Evolutionary conservation across 371 early-diverging fungal genomes (phyloP).

Genomic region (Cokeromyces recurvatus): DNA sequence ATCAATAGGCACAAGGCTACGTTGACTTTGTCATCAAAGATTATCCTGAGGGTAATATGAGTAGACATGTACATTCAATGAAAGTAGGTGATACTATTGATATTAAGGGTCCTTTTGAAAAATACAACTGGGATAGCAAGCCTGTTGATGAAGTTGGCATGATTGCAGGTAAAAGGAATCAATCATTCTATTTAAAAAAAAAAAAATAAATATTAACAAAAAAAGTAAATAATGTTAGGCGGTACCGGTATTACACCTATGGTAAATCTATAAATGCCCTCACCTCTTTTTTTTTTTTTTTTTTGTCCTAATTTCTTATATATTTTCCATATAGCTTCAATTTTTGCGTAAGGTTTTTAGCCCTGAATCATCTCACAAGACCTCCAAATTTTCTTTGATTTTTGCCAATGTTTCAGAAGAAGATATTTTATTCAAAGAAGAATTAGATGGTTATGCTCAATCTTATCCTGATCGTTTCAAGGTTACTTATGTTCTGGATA

Average conservation of each 20-base stretch:
- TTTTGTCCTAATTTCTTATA: background rate
- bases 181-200: background rate
- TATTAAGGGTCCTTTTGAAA: conserved; percentile 90
- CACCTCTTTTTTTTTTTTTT: background rate
- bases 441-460: conserved; percentile 68
- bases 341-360: conserved; percentile 61
- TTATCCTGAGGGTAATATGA: conserved; percentile 74
- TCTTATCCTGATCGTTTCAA: conserved; percentile 73
- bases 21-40: conserved; percentile 89
- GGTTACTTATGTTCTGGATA: conserved; percentile 78
- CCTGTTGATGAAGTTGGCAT: conserved; percentile 77
- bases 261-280: conserved; percentile 24
- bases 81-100: conserved; percentile 82
- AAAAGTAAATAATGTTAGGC: conserved; percentile 27
- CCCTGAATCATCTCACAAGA: conserved; percentile 59
- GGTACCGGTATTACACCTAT: conserved; percentile 96
- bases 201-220: no score
- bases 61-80: conserved; percentile 69
- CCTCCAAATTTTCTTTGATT: conserved; percentile 79
- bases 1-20: conserved; percentile 52
- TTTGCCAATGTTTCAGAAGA: conserved; percentile 82
- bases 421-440: conserved; percentile 84
- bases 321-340: conserved; percentile 31
- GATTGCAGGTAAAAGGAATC: conserved; percentile 41
- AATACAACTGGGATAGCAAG: conserved; percentile 74